Evolutionary conservation across 176 grass and related monocot genomes (phyloP), one percentile per base, ranked within the genome.

Genomic region (Otatea glauca): DNA sequence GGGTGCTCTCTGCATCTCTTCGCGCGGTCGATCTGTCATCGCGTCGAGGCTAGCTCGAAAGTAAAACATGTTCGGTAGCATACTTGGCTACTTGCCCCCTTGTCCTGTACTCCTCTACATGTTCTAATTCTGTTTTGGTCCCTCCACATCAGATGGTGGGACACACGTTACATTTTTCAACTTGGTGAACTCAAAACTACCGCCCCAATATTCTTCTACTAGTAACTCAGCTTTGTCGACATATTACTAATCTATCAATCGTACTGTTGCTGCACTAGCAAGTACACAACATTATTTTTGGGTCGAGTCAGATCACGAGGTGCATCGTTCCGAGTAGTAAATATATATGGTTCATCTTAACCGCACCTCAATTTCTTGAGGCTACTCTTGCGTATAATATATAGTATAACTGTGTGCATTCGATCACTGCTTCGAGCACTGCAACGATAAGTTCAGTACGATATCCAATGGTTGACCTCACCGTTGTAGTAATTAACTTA

Each of bases 401-500:
- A 4, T 34, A 34, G 3, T 34, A 34, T 37, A 37, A 37, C 27
- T 42, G 9, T 2, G 27, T 5, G 6, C 44, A 18, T 5, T 50
- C 25, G 48, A 21, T 11, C 42, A 23, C 45, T 20, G 34, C 83
- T 79, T 86, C 66, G 42, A 86, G 75, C 55, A 35, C 75, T 72
- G 75, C 60, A 48, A 58, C 35, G 62, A 68, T 55, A 16, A 78
- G 55, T 71, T 80, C 54, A 32, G 43, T 64, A 79, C 76, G 67
- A 29, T 27, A 37, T 43, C 67, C 76, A n/a, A 86, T 8, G 76
- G 75, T 79, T 79, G 55, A 86, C 75, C 42, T 78, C 50, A 1
- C 24, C 62, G 9, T 21, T 5, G 3, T 5, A 29, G 29, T 42
- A 8, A 48, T 49, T 74, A 13, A 29, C 4, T 47, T 62, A 29